A percentile compares a stretch with the other conserved stretches of the same genome.
phyloP scores from a whole-genome alignment of 164 flowering plant species.

The Taxillus chinensis region DNA sequence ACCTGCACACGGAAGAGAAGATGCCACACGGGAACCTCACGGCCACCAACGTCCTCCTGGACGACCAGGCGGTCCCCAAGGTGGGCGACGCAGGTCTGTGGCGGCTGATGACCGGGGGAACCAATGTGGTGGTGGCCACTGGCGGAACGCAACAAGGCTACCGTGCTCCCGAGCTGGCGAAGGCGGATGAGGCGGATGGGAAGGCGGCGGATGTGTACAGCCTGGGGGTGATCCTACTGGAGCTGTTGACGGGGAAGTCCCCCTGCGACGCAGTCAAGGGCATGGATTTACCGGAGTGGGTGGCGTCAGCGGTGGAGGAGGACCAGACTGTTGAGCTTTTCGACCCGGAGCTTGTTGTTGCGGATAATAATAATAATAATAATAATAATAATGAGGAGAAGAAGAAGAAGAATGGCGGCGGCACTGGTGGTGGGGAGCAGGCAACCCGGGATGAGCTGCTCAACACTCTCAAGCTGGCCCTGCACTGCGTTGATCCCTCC shows the following conservation, averaged over 20 bases:
- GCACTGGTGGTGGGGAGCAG: slow-evolving; percentile 16
- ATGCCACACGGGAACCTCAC: slow-evolving; percentile 82
- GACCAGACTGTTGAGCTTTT: slow-evolving; percentile 98
- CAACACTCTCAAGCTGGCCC: slow-evolving; percentile 69
- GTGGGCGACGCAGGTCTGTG: slow-evolving; percentile 79
- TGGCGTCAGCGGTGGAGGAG: slow-evolving; percentile 84
- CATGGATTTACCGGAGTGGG: slow-evolving; percentile 92
- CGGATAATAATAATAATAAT: too few relatives aligned
- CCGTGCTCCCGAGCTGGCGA: slow-evolving; percentile 87
- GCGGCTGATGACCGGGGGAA: slow-evolving; percentile 62
- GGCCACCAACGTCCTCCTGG: slow-evolving; percentile 72
- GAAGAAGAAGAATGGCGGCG: too few relatives aligned
- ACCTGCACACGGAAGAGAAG: slow-evolving; percentile 65
- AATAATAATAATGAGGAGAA: too few relatives aligned
- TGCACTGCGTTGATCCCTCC: slow-evolving; percentile 85
- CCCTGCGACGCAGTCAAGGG: slow-evolving; percentile 77
- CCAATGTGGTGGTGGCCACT: slow-evolving; percentile 61
- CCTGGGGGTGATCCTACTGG: slow-evolving; percentile 85
- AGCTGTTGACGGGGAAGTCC: slow-evolving; percentile 89
- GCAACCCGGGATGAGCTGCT: slow-evolving; percentile 66
- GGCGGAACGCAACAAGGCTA: slow-evolving; percentile 73
- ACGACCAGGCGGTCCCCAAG: slow-evolving; percentile 53
- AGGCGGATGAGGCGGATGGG: slow-evolving; percentile 53
- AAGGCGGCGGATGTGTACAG: slow-evolving; percentile 86
- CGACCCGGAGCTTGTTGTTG: slow-evolving; percentile 50